A percentile compares a stretch with the other conserved stretches of the same genome.
phyloP scores from a whole-genome alignment of 208 protist genomes.

The Acanthamoeba culbertsoni region DNA sequence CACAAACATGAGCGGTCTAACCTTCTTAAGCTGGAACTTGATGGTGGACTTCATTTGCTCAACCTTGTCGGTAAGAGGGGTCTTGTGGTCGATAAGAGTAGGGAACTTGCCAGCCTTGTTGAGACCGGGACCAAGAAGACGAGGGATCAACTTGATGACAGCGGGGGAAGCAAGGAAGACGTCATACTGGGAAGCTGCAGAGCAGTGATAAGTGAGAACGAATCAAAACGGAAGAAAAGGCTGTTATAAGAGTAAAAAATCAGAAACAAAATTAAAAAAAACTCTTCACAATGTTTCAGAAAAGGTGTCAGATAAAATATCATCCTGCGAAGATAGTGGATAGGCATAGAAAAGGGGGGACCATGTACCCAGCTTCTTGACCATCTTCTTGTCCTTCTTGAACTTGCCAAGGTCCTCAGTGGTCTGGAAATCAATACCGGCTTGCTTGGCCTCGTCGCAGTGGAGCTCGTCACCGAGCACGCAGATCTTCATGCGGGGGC shows the following conservation, averaged over 20 bases:
- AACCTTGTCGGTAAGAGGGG: conserved; percentile 94
- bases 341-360: background rate
- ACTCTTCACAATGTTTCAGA: conserved; percentile 6
- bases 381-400: conserved; percentile 99
- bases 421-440: conserved; percentile 90
- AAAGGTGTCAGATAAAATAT: conserved; percentile 42
- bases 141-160: conserved; percentile 96
- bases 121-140: conserved; percentile 96
- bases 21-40: conserved; percentile 99
- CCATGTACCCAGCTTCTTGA: conserved; percentile 95
- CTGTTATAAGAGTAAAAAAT: background rate
- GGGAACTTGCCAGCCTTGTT: conserved; percentile 99
- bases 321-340: background rate
- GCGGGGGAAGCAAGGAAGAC: conserved; percentile 97
- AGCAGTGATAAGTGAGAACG: background rate
- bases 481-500: conserved; percentile 92
- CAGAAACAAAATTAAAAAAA: background rate
- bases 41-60: conserved; percentile 93
- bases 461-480: conserved; percentile 96
- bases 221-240: background rate
- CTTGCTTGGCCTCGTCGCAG: conserved; percentile 93
- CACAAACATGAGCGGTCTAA: too few relatives aligned
- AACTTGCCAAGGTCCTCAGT: conserved; percentile 98
- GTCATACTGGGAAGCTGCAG: conserved; percentile 95
- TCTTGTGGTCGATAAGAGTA: conserved; percentile 90